Conservation (phyloP, 2,329 filamentous ascomycete species). For the Pseudogymnoascus sp. region DNA sequence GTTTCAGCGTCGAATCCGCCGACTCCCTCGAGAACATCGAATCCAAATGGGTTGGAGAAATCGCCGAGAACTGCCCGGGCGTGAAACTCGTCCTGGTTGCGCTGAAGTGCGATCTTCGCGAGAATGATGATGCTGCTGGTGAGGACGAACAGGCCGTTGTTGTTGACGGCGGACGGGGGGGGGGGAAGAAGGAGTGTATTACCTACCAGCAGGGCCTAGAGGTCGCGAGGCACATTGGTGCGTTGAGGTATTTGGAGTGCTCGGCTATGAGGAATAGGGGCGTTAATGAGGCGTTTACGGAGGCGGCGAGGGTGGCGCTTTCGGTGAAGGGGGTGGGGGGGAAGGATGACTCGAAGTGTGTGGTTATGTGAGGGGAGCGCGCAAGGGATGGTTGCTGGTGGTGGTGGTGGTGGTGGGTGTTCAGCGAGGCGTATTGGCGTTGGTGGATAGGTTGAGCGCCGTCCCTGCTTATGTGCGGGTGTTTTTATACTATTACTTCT, state of each 20-base stretch:
- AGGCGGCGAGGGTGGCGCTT: constrained; percentile 88
- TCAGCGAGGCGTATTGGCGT: constrained; percentile 5
- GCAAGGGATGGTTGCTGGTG: background rate
- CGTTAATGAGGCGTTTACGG: constrained; percentile 97
- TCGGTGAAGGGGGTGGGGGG: constrained; percentile 55
- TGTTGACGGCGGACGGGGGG: constrained; percentile 33
- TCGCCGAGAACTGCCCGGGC: constrained; percentile 92
- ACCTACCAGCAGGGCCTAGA: constrained; percentile 86
- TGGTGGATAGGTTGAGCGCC: constrained; percentile 6
- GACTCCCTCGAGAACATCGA: constrained; percentile 98
- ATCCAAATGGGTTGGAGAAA: constrained; percentile 97
- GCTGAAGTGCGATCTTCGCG: constrained; percentile 91
- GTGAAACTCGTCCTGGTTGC: constrained; percentile 93
- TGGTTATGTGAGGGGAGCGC: constrained; percentile 42
- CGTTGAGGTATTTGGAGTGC: constrained; percentile 92
- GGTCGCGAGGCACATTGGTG: constrained; percentile 84
- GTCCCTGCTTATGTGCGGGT: background rate
- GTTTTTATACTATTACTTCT: background rate
- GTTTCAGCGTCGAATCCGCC: constrained; percentile 93
- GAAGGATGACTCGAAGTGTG: constrained; percentile 49
- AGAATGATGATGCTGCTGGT: constrained; percentile 59
- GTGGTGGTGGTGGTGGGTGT: background rate
- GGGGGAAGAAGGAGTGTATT: constrained; percentile 65
- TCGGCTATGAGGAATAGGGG: constrained; percentile 97
- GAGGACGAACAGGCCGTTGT: constrained; percentile 43